Percentiles rank a stretch among this genome's conserved stretches.
phyloP scores from a whole-genome alignment of 208 protist species.

The Zelonia costaricensis region DNA sequence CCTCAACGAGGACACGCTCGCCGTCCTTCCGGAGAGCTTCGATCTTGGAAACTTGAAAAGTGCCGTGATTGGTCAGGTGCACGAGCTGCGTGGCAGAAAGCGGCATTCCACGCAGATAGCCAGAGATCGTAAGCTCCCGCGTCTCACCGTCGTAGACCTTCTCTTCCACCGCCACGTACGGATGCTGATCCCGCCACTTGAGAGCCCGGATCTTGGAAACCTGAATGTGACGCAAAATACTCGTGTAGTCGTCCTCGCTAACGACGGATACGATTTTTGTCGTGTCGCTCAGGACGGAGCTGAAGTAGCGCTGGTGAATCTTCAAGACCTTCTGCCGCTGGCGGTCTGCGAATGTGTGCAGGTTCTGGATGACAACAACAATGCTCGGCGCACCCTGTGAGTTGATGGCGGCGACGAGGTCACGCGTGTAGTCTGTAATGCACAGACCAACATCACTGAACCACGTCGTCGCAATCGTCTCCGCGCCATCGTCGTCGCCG shows the following conservation, averaged over 20 bases:
- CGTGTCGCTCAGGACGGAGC: slow-evolving; percentile 75
- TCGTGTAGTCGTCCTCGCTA: slow-evolving; percentile 43
- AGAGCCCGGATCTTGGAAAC: slow-evolving; percentile 67
- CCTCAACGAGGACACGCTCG: slow-evolving; percentile 46
- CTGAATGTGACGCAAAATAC: slow-evolving; percentile 66
- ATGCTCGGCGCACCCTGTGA: slow-evolving; percentile 71
- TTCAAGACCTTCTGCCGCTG: slow-evolving; percentile 78
- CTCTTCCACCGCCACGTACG: slow-evolving; percentile 77
- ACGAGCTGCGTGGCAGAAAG: slow-evolving; percentile 80
- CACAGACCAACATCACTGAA: slow-evolving; percentile 85
- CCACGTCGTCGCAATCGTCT: slow-evolving; percentile 75
- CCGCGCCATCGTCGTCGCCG: slow-evolving; percentile 38
- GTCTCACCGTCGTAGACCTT: slow-evolving; percentile 41
- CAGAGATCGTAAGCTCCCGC: slow-evolving; percentile 62
- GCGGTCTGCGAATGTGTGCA: slow-evolving; percentile 76
- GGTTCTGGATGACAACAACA: slow-evolving; percentile 76
- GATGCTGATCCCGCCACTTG: slow-evolving; percentile 87
- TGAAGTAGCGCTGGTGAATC: slow-evolving; percentile 86
- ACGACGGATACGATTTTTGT: slow-evolving; percentile 65
- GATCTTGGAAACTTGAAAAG: slow-evolving; percentile 81
- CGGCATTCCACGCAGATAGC: slow-evolving; percentile 70
- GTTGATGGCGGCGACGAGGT: slow-evolving; percentile 75
- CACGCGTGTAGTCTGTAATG: slow-evolving; percentile 87
- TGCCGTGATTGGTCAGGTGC: slow-evolving; percentile 88
- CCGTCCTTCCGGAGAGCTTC: slow-evolving; percentile 20